Evolutionary conservation across 176 grass and related monocot genomes (phyloP), one percentile per base, ranked within the genome.

Genomic region (Olyra latifolia): DNA sequence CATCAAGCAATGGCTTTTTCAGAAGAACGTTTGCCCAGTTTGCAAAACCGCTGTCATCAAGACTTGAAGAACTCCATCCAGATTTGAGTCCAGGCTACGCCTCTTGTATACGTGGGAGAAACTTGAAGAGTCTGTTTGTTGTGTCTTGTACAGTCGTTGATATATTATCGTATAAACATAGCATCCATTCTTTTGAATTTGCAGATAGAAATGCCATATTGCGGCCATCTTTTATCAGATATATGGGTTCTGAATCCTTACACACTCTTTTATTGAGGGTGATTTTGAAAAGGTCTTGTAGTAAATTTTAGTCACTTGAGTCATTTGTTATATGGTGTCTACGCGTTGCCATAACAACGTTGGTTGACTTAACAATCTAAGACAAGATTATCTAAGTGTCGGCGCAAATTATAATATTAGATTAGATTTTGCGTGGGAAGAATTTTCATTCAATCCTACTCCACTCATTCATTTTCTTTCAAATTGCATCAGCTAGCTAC

Each of bases 1-100:
- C 84, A 99, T 99, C 77, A 99, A 99, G 56, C 91, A 96, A 56
- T 99, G 97, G 97, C 97, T 99, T 72, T 81, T 82, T 72, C 93
- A 86, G 85, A 99, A 99, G 82, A 99, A 99, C 46, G 86, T 87
- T 62, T 96, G 97, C 82, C 97, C 97, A 69, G 84, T 99, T 80
- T 99, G 97, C 89, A 99, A 99, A 79, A 86, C 93, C 38, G 80
- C 97, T 23, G 90, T 96, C n/a, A 89, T 72, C 70, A 96, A 91
- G 82, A 75, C 84, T 58, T 95, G 88, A 89, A 71, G 15, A 41
- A 66, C 69, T 59, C 38, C 3, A 5, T 59, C 38, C 3, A 5
- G 24, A 56, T 38, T 62, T 55, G 24, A 48, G 38, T 62, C 55
- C 3, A 49, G 25, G 44, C 35, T 66, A 23, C 6, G 1, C 8